Evolutionary conservation across 371 early-diverging fungal species (phyloP), one percentile per base, ranked within the genome.

Genomic region (Smittium culicis): DNA sequence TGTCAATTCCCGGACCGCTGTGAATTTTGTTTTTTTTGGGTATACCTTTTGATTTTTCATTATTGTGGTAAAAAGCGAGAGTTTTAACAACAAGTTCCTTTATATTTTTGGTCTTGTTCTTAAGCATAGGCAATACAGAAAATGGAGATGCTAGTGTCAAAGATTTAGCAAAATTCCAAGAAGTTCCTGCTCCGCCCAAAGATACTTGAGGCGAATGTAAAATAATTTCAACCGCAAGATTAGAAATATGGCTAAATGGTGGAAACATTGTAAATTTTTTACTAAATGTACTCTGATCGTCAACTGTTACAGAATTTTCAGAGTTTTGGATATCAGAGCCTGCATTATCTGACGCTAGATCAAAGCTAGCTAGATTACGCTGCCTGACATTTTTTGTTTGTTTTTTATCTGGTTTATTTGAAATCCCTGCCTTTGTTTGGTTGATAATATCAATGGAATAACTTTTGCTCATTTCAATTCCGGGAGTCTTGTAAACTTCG

Each of bases 241-340:
- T 54, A 1, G 77, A 77, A 71, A 76, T 54, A 30, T 76, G 77
- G 63, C 77, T 76, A 72, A 76, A 76, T 8, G 77, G 77, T 67
- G 77, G 74, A 35, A 76, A 77, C 77, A 76, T 76, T 45, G 45
- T 45, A 45, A 45, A 45, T 11, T 11, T 45, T 45, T 45, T 45
- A 45, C 20, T 45, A 11, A 20, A 45, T 11, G 20, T 20, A 20
- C 20, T 45, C 11, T 20, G 45, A 11, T 5, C 20, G 45, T 45
- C 45, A 11, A 5, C 20, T 11, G 45, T 11, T 45, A 45, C 20
- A 11, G 45, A 20, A 45, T 45, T 45, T 45, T 20, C 20, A 45
- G 5, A 20, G 20, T 45, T 5, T 20, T 45, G 11, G 20, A 11
- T 45, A 45, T 11, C 11, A 45, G 45, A 45, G 11, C 45, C 45